Base-by-base conservation (phyloP, 1,139 yeast genomes). In the Taphrina communis region DNA sequence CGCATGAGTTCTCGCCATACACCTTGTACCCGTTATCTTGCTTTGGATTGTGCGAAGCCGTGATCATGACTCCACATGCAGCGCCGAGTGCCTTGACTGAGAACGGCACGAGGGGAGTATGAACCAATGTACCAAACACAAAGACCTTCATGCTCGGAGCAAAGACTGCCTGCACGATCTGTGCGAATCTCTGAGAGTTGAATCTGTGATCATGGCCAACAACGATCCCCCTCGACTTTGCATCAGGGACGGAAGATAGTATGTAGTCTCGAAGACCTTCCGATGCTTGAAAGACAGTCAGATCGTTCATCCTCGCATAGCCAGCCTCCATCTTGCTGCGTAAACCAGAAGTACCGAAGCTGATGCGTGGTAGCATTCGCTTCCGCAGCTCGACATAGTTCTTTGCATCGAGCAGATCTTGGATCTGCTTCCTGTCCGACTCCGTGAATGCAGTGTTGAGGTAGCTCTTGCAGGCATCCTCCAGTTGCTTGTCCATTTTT, bases 11-110 rank as follows among this genome's bases (percentile, higher is more conserved):
- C 17, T 84, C 82, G 85, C 95, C 91, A 80, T 94, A 71, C 0
- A 94, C 98, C 76, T 94, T 94, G 79, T 91, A 94, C 0, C 99
- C 99, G 75, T 94, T 94, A 76, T 93, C 98, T 72, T 83, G 82
- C 14, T 94, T 95, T 0, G 98, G 98, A 75, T 94, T 94, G 78
- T 94, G 99, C 68, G 97, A 90, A 0, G 99, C 98, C 0, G 99
- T 94, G 60, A 94, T 86, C 98, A 94, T 94, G 1, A 94, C 89
- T 46, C 98, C 99, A 65, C 88, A 91, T 0, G 87, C 80, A 0
- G 97, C 92, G 0, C 79, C 74, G 70, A 80, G 82, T 51, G 81
- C 76, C 73, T 89, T 90, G 39, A 94, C 88, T 0, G 90, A 86
- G 78, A 89, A 93, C 0, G 99, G 98, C 0, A 94, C 98, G 77